phyloP scores from a whole-genome alignment of 306 rosid species.

The Heteromeles arbutifolia region DNA sequence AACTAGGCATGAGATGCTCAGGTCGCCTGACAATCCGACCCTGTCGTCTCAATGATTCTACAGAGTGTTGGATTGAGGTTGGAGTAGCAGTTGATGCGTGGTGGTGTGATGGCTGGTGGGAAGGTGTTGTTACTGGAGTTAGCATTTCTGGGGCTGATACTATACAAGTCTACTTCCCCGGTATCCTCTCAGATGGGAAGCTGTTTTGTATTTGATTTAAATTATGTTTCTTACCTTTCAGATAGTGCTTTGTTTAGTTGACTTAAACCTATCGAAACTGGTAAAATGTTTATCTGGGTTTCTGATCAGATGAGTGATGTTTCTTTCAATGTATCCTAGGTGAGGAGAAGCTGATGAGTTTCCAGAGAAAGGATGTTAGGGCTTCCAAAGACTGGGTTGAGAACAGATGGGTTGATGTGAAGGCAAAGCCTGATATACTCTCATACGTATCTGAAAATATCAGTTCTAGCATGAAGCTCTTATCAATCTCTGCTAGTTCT shows the following conservation, averaged over 20 bases:
- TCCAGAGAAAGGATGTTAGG: conserved; percentile 42
- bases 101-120: conserved; percentile 95
- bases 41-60: conserved; percentile 32
- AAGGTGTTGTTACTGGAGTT: conserved; percentile 56
- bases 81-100: conserved; percentile 74
- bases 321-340: conserved; percentile 36
- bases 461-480: conserved; percentile 19
- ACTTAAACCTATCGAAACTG: conserved; percentile 4
- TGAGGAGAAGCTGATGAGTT: conserved; percentile 43
- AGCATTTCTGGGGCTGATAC: conserved; percentile 31
- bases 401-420: conserved; percentile 55
- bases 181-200: conserved; percentile 30
- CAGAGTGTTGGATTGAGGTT: conserved; percentile 30
- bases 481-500: conserved; percentile 15
- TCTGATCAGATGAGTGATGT: conserved; percentile 18
- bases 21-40: conserved; percentile 74
- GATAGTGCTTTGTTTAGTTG: conserved; percentile 8
- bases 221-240: neutral
- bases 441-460: conserved; percentile 30
- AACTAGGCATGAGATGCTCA: conserved; percentile 55
- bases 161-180: conserved; percentile 60
- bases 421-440: conserved; percentile 42
- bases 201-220: neutral
- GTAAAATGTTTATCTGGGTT: conserved; percentile 14
- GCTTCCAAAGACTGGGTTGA: conserved; percentile 62